A percentile compares a stretch with the other conserved stretches of the same genome.
Evolutionary conservation across 2,329 filamentous ascomycete species (phyloP).

Genomic region (Apiospora marii): DNA sequence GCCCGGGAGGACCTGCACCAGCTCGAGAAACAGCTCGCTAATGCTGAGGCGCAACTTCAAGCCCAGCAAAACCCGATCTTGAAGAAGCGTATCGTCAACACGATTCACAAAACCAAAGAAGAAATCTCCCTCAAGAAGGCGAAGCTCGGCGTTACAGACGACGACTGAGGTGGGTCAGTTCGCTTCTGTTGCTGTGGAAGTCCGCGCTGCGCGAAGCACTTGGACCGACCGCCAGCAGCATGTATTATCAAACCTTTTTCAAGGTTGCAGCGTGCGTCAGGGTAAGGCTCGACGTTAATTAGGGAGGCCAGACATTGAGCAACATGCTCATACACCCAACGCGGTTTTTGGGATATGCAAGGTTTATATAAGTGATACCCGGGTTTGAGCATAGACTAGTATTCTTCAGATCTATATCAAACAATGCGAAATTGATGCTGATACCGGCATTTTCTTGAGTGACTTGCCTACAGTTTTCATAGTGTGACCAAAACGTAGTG

Average conservation of each 20-base stretch:
- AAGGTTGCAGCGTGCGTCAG: neutral
- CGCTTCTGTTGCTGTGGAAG: neutral
- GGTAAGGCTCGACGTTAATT: neutral
- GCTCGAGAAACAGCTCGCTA: constrained; percentile 62
- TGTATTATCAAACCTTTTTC: neutral
- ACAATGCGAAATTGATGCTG: neutral
- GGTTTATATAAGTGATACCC: constrained; percentile 25
- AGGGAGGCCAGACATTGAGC: neutral
- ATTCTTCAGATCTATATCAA: neutral
- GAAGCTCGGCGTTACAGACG: constrained; percentile 40
- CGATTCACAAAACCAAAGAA: constrained; percentile 55
- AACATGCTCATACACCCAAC: neutral
- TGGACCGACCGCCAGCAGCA: neutral
- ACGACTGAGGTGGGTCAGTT: constrained; percentile 32
- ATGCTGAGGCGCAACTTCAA: constrained; percentile 56
- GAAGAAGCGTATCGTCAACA: constrained; percentile 56
- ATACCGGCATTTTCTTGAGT: neutral
- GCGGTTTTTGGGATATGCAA: constrained; percentile 4
- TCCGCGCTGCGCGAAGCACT: neutral
- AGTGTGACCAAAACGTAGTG: neutral
- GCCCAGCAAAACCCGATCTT: constrained; percentile 57
- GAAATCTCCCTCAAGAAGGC: constrained; percentile 47
- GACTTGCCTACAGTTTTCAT: neutral
- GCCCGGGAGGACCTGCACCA: constrained; percentile 60
- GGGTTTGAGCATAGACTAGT: constrained; percentile 4